phyloP scores from a whole-genome alignment of 148 eudicot genomes.

The Vaccinium macrocarpon region DNA sequence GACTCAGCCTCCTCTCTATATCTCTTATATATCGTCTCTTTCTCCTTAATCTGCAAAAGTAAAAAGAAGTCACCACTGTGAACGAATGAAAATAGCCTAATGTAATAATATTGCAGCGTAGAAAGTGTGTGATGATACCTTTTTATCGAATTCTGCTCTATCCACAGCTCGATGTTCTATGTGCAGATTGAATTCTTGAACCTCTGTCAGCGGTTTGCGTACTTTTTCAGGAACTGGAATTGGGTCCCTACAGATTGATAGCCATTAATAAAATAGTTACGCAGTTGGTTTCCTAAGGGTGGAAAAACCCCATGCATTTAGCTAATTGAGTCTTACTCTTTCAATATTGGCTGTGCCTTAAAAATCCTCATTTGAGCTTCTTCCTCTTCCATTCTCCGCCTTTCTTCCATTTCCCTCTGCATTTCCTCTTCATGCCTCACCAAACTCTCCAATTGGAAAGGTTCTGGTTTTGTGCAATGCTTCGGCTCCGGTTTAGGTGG shows the following conservation, averaged over 20 bases:
- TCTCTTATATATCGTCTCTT: conserved; percentile 78
- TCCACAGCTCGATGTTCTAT: conserved; percentile 77
- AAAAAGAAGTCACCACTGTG: background rate
- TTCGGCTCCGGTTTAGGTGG: conserved; percentile 95
- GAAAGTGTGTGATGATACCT: no score
- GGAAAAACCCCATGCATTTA: background rate
- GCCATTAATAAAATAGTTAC: background rate
- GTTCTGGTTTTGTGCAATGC: conserved; percentile 79
- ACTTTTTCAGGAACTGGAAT: conserved; percentile 85
- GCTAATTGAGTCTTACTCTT: conserved; percentile 44
- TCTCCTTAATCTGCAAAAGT: conserved; percentile 64
- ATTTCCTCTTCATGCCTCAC: conserved; percentile 85
- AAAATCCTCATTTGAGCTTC: conserved; percentile 80
- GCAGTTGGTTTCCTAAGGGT: background rate
- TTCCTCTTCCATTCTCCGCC: conserved; percentile 61
- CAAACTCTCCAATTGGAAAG: conserved; percentile 80
- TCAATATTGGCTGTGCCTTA: conserved; percentile 82
- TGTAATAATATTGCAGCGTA: background rate
- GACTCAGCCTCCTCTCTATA: conserved; percentile 91
- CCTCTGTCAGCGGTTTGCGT: conserved; percentile 77
- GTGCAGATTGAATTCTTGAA: conserved; percentile 80
- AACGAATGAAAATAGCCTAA: background rate
- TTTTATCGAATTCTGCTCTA: conserved; percentile 83
- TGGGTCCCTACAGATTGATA: conserved; percentile 56
- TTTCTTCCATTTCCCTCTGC: conserved; percentile 84